Evolutionary conservation across 306 rosid genomes (phyloP).

Genomic region (Trifolium repens): DNA sequence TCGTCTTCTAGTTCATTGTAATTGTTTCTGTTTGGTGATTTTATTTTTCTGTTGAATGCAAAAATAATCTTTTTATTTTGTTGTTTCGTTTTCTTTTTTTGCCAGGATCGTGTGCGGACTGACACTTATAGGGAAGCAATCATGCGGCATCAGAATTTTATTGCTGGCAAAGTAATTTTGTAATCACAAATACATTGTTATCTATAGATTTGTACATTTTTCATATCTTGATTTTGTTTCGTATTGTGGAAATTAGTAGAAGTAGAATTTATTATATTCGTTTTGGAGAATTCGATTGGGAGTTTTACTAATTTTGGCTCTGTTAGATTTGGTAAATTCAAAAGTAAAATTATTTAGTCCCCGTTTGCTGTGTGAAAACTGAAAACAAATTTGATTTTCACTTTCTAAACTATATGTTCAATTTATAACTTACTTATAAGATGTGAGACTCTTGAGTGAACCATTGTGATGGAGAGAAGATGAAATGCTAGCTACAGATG

Average conservation of each 20-base stretch:
- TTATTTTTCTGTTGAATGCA: neutral
- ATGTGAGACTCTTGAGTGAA: too few species aligned
- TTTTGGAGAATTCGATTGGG: neutral
- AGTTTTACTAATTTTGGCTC: slow-evolving; percentile 15
- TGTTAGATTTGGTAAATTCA: slow-evolving; percentile 1
- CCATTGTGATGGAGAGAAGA: neutral
- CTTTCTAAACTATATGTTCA: too few species aligned
- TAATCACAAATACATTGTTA: slow-evolving; percentile 13
- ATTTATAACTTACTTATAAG: too few species aligned
- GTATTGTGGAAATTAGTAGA: neutral
- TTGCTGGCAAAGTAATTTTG: slow-evolving; percentile 83
- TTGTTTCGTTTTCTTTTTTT: neutral
- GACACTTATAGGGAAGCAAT: slow-evolving; percentile 85
- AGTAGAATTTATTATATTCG: too few species aligned
- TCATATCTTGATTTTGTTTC: slow-evolving; percentile 6
- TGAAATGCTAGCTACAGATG: neutral
- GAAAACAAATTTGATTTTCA: too few species aligned
- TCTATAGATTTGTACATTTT: neutral
- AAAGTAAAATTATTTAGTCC: too few species aligned
- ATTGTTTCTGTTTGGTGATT: slow-evolving; percentile 19
- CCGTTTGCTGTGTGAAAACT: too few species aligned
- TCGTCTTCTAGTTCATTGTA: neutral
- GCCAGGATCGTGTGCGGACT: slow-evolving; percentile 84
- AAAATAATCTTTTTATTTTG: neutral
- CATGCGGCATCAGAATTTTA: slow-evolving; percentile 79